Conservation (phyloP, 2,329 filamentous ascomycete species). For the Tolypocladium inflatum region DNA sequence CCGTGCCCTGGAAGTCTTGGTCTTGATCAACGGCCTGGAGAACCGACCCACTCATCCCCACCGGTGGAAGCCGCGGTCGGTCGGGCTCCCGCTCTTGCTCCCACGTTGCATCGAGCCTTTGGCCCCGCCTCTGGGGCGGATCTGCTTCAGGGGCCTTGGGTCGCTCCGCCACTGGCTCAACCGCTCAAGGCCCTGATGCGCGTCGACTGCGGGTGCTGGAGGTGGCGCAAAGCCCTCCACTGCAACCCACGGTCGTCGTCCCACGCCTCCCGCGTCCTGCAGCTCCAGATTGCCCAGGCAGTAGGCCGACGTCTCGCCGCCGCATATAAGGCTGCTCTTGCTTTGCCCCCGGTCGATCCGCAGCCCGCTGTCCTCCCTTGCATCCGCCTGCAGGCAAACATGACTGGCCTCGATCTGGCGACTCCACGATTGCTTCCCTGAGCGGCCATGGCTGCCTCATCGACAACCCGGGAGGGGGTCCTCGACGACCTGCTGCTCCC, state of each 20-base stretch:
- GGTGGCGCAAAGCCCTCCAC: neutral
- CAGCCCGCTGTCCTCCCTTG: neutral
- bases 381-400: neutral
- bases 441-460: constrained; percentile 13
- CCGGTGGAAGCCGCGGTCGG: no score
- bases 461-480: constrained; percentile 3
- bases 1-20: no score
- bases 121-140: neutral
- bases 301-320: neutral
- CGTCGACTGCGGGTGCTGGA: neutral
- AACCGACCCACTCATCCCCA: no score
- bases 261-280: neutral
- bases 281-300: neutral
- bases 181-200: neutral
- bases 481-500: constrained; percentile 39
- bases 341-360: no score
- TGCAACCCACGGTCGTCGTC: neutral
- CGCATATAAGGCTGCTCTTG: neutral
- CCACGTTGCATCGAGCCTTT: constrained; percentile 4
- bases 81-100: neutral
- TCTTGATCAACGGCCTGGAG: no score
- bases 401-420: neutral
- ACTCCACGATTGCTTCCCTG: neutral
- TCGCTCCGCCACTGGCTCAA: no score
- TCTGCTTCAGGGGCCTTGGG: neutral